phyloP scores from a whole-genome alignment of 164 flowering plant species.

The Kalanchoe fedtschenkoi region DNA sequence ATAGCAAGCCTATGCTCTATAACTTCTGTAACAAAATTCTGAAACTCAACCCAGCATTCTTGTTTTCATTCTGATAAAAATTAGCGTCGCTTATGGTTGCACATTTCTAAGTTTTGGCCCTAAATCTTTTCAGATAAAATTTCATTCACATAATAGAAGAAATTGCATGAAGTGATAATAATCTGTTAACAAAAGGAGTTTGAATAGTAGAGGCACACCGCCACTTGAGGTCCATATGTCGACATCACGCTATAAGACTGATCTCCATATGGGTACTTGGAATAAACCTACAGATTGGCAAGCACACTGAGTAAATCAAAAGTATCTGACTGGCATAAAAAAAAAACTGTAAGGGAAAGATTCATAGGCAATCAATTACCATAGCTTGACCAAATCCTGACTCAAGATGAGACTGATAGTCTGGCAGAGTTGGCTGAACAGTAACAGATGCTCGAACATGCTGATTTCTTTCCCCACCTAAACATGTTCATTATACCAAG shows the following conservation, averaged over 20 bases:
- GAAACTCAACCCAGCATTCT: too few species aligned
- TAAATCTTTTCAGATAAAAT: neutral
- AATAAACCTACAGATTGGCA: conserved; percentile 28
- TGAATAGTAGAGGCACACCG: conserved; percentile 25
- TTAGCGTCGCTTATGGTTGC: neutral
- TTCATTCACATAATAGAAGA: neutral
- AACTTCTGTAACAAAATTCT: neutral
- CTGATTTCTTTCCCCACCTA: conserved; percentile 31
- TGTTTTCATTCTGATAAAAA: neutral
- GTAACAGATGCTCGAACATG: conserved; percentile 22
- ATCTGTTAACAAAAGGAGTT: neutral
- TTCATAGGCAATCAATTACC: conserved; percentile 21
- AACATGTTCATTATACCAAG: conserved; percentile 28
- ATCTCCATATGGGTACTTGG: conserved; percentile 46
- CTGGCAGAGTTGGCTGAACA: conserved; percentile 27
- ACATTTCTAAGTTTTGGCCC: neutral
- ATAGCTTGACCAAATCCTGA: conserved; percentile 55
- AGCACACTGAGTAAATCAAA: neutral
- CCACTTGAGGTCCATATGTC: conserved; percentile 45
- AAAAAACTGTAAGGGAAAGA: neutral
- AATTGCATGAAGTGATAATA: neutral
- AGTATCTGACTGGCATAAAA: conserved; percentile 7
- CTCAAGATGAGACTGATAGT: conserved; percentile 32
- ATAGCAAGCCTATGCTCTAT: neutral
- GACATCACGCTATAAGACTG: conserved; percentile 51